phyloP scores from a whole-genome alignment of 2,329 filamentous ascomycete species.

The Microsporum ferrugineum region DNA sequence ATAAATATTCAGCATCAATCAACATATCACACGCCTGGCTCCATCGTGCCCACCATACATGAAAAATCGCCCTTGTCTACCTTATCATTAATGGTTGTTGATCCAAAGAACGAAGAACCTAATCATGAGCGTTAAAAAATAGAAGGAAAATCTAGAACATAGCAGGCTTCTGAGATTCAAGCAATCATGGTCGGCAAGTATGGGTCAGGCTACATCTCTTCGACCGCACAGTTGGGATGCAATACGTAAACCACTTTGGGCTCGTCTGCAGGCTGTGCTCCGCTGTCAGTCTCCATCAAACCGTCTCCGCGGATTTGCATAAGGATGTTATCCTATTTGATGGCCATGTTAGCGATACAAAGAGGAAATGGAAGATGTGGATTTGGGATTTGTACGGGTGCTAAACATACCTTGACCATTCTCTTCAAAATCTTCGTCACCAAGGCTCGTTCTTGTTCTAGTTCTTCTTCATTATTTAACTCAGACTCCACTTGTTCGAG shows the following conservation, averaged over 20 bases:
- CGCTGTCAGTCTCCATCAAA: slow-evolving; percentile 65
- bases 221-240: slow-evolving; percentile 86
- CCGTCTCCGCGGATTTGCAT: slow-evolving; percentile 66
- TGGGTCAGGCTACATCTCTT: slow-evolving; percentile 33
- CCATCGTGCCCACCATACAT: background rate
- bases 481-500: slow-evolving; percentile 82
- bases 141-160: background rate
- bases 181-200: background rate
- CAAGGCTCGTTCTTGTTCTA: slow-evolving; percentile 61
- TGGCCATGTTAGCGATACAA: background rate
- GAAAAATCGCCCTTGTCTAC: background rate
- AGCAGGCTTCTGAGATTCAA: background rate
- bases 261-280: slow-evolving; percentile 36
- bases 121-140: background rate
- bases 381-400: background rate
- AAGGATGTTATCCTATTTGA: slow-evolving; percentile 45
- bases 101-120: background rate
- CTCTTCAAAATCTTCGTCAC: slow-evolving; percentile 80
- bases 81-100: background rate
- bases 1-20: too few species aligned
- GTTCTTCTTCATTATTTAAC: slow-evolving; percentile 66
- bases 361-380: background rate
- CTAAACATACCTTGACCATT: slow-evolving; percentile 73
- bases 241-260: slow-evolving; percentile 65
- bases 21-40: background rate